These are phyloP conservation scores for Pichia manshurica DNA, from an alignment of 805 yeast species.

Conservation along the genomic window DNA sequence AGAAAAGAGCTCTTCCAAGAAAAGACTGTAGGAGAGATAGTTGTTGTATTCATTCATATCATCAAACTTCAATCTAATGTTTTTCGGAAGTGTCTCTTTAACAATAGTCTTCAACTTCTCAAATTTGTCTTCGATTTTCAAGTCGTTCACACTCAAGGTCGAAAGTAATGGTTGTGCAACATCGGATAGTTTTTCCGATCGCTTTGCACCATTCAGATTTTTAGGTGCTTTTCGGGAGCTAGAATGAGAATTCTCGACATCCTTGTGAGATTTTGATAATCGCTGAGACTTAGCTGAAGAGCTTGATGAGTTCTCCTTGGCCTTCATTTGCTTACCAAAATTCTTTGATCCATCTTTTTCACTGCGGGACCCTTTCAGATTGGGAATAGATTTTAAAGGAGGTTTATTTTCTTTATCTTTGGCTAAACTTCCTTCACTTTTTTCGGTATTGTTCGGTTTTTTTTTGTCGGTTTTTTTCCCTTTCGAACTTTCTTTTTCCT, in stretches of 20 bases:
- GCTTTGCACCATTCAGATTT: too few relatives aligned
- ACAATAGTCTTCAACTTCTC: slow-evolving; percentile 19
- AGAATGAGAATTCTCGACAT: too few relatives aligned
- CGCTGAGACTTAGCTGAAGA: too few relatives aligned
- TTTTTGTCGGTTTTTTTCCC: background rate
- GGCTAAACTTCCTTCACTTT: too few relatives aligned
- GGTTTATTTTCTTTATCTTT: too few relatives aligned
- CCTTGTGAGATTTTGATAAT: too few relatives aligned
- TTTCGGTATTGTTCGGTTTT: background rate
- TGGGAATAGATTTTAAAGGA: background rate
- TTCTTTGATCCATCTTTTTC: background rate
- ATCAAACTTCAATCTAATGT: slow-evolving; percentile 34
- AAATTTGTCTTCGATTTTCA: slow-evolving; percentile 11
- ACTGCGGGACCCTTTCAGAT: background rate
- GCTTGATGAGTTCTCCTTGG: too few relatives aligned
- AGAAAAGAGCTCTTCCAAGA: slow-evolving; percentile 54
- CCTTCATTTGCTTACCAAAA: too few relatives aligned
- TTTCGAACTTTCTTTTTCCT: background rate
- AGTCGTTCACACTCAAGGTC: background rate
- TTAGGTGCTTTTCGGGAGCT: background rate
- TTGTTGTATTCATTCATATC: slow-evolving; percentile 47
- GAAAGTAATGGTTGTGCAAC: too few relatives aligned
- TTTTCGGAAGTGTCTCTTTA: slow-evolving; percentile 17
- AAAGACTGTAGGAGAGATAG: slow-evolving; percentile 56
- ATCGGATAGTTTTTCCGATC: too few relatives aligned